Evolutionary conservation across 2,329 filamentous ascomycete species (phyloP).

Genomic region (Fusarium poae): DNA sequence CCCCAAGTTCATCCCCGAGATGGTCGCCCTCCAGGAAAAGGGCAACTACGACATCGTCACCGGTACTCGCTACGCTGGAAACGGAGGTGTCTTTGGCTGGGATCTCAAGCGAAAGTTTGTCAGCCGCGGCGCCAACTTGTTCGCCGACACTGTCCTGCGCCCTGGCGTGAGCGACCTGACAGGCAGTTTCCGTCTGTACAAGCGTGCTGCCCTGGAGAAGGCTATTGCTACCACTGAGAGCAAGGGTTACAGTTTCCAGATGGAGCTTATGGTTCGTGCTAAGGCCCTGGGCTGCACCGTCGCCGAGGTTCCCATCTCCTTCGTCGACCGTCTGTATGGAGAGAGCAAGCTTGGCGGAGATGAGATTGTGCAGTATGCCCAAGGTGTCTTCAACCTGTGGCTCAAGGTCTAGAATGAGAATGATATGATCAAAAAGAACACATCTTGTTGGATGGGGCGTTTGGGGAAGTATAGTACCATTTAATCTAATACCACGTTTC

Average conservation of each 20-base stretch:
- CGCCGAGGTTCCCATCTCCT: slow-evolving; percentile 94
- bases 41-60: slow-evolving; percentile 96
- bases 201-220: slow-evolving; percentile 88
- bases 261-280: slow-evolving; percentile 99
- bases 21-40: slow-evolving; percentile 84
- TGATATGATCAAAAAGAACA: slow-evolving; percentile 43
- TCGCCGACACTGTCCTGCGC: slow-evolving; percentile 92
- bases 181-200: slow-evolving; percentile 94
- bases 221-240: slow-evolving; percentile 92
- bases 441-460: slow-evolving; percentile 49
- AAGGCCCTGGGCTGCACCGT: slow-evolving; percentile 96
- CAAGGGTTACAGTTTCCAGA: slow-evolving; percentile 99
- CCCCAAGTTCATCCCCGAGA: slow-evolving; percentile 97
- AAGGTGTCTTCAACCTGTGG: slow-evolving; percentile 84
- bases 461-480: slow-evolving; percentile 50
- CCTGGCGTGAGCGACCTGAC: slow-evolving; percentile 97
- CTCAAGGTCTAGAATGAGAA: slow-evolving; percentile 71
- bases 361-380: slow-evolving; percentile 97
- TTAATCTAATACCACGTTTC: slow-evolving; percentile 52
- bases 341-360: slow-evolving; percentile 94
- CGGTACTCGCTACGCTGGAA: slow-evolving; percentile 90
- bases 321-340: slow-evolving; percentile 95
- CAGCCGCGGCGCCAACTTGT: slow-evolving; percentile 89
- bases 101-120: slow-evolving; percentile 91
- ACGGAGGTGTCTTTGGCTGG: slow-evolving; percentile 95